A percentile compares a stretch with the other conserved stretches of the same genome.
phyloP scores from a whole-genome alignment of 768 basidiomycete genomes.

The Mycena chlorophos region DNA sequence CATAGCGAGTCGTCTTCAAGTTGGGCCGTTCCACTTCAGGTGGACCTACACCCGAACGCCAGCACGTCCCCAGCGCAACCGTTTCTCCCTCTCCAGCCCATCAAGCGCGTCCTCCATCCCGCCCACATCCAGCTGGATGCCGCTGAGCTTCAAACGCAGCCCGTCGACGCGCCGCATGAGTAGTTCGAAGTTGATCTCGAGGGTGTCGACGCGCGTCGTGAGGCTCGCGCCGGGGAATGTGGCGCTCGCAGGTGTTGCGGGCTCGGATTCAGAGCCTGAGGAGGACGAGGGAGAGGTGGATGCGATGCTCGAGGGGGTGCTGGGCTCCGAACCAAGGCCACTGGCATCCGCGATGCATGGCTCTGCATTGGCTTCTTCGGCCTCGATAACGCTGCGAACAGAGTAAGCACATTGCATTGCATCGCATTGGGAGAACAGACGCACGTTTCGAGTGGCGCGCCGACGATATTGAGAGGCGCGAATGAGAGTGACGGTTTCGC shows the following conservation, averaged over 20 bases:
- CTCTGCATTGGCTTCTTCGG: background rate
- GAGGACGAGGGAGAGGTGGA: background rate
- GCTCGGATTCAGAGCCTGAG: background rate
- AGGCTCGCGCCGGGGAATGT: background rate
- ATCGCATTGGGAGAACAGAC: background rate
- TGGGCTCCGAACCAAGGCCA: background rate
- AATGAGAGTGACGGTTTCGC: background rate
- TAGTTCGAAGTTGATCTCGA: conserved; percentile 8
- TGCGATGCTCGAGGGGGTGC: background rate
- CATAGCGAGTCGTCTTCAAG: no score
- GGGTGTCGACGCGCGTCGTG: conserved; percentile 6
- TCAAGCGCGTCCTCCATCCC: conserved; percentile 1
- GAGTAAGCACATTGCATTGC: background rate
- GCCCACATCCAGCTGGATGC: background rate
- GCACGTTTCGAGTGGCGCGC: background rate
- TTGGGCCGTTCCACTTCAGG: no score
- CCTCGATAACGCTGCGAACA: background rate
- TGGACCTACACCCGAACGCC: no score
- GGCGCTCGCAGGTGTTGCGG: background rate
- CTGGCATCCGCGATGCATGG: background rate
- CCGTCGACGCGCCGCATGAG: conserved; percentile 5
- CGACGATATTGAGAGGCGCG: background rate
- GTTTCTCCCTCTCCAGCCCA: conserved; percentile 4
- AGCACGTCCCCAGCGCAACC: no score
- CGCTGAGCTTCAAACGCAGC: background rate